Evolutionary conservation across 352 stramenopile species (phyloP).

Genomic region (Phytophthora boehmeriae): DNA sequence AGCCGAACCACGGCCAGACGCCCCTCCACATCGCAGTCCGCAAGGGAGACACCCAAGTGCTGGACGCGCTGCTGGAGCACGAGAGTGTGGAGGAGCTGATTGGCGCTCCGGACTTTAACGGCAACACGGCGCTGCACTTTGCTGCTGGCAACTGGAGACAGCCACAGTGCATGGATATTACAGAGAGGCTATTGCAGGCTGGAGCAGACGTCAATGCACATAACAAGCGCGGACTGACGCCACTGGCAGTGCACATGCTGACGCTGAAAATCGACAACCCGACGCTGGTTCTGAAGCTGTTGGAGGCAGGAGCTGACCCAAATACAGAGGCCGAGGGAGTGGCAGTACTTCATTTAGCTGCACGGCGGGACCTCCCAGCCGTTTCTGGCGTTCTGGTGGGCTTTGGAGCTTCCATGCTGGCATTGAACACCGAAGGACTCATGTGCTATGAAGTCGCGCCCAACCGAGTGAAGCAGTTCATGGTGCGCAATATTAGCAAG

Average conservation of each 20-base stretch:
- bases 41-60: conserved; percentile 69
- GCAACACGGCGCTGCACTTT: conserved; percentile 85
- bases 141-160: conserved; percentile 65
- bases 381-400: conserved; percentile 64
- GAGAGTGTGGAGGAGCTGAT: conserved; percentile 74
- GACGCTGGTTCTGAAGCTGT: conserved; percentile 62
- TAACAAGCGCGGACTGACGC: conserved; percentile 74
- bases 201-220: conserved; percentile 51
- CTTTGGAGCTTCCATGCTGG: conserved; percentile 64
- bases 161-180: conserved; percentile 48
- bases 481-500: conserved; percentile 67
- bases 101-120: conserved; percentile 75
- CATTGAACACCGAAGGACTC: conserved; percentile 70
- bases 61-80: conserved; percentile 75
- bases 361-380: conserved; percentile 50
- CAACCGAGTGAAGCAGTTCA: conserved; percentile 64
- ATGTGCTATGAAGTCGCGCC: conserved; percentile 83
- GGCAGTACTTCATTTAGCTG: conserved; percentile 67
- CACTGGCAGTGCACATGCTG: conserved; percentile 79
- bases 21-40: conserved; percentile 82
- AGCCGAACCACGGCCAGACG: conserved; percentile 77
- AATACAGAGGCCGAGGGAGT: conserved; percentile 70
- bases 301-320: conserved; percentile 60
- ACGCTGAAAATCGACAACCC: conserved; percentile 81
- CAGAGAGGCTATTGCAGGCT: conserved; percentile 52